Percentiles rank a stretch among this genome's conserved stretches.
phyloP scores from a whole-genome alignment of 73 alveolate genomes.

The Uronychia setigera region DNA sequence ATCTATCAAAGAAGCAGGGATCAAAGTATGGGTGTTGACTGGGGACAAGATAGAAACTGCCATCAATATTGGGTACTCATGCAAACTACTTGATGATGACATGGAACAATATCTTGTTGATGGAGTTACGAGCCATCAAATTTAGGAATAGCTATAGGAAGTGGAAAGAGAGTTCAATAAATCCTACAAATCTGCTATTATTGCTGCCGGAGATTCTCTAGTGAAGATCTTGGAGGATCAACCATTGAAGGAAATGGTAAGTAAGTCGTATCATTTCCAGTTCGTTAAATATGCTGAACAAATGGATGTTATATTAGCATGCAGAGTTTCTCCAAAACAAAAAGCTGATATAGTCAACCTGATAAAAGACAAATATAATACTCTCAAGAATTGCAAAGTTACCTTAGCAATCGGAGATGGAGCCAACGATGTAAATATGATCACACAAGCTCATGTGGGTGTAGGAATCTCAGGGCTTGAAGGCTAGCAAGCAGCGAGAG shows the following conservation, averaged over 20 bases:
- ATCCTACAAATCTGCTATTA: constrained; percentile 69
- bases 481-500: constrained; percentile 95
- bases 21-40: constrained; percentile 97
- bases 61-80: constrained; percentile 88
- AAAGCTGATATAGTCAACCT: constrained; percentile 87
- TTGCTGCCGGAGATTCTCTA: constrained; percentile 89
- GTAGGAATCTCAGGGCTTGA: constrained; percentile 95
- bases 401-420: constrained; percentile 98
- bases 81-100: constrained; percentile 73
- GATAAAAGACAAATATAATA: constrained; percentile 57
- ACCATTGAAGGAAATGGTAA: constrained; percentile 20
- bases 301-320: constrained; percentile 70
- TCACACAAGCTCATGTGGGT: constrained; percentile 95
- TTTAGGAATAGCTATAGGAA: constrained; percentile 39
- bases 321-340: constrained; percentile 92
- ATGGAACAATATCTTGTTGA: constrained; percentile 64
- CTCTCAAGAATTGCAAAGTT: constrained; percentile 34
- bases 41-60: constrained; percentile 98
- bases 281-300: constrained; percentile 72
- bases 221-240: constrained; percentile 56
- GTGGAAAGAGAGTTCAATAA: constrained; percentile 27
- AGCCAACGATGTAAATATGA: constrained; percentile 98
- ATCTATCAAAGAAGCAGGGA: constrained; percentile 52
- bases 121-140: constrained; percentile 28
- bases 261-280: constrained; percentile 51